Percentiles rank a stretch among this genome's conserved stretches.
Evolutionary conservation across 805 yeast genomes (phyloP).

Genomic region (Kuraishia piskuri): DNA sequence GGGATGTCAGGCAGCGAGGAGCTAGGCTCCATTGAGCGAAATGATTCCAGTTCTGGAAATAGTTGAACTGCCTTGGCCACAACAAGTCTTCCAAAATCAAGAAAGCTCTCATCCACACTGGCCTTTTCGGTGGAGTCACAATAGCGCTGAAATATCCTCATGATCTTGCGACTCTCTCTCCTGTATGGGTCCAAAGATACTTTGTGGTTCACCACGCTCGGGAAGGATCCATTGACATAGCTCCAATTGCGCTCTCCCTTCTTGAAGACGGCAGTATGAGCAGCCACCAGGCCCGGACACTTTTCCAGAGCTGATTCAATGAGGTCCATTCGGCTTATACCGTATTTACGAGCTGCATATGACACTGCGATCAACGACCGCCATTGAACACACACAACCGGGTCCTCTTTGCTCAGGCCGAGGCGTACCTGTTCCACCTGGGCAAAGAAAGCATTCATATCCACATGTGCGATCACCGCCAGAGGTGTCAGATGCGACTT

Average conservation of each 20-base stretch:
- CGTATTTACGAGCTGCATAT: conserved; percentile 81
- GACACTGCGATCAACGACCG: conserved; percentile 79
- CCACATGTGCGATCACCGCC: conserved; percentile 77
- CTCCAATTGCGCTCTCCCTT: conserved; percentile 84
- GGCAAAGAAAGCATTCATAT: conserved; percentile 92
- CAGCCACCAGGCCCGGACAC: conserved; percentile 69
- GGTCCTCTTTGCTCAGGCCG: conserved; percentile 55
- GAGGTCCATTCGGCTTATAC: conserved; percentile 72
- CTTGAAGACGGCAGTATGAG: conserved; percentile 91
- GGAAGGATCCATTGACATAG: conserved; percentile 47
- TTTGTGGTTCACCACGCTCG: conserved; percentile 59
- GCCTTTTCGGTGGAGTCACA: conserved; percentile 83
- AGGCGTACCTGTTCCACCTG: conserved; percentile 83
- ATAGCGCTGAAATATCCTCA: conserved; percentile 49
- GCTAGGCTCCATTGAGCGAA: conserved; percentile 4
- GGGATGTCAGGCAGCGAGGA: conserved; percentile 34
- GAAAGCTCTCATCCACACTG: conserved; percentile 87
- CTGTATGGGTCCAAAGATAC: conserved; percentile 90
- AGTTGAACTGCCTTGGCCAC: conserved; percentile 29
- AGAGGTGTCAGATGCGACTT: conserved; percentile 57
- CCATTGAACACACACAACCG: conserved; percentile 96
- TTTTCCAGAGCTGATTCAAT: conserved; percentile 58
- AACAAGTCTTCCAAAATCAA: conserved; percentile 72
- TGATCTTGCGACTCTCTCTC: conserved; percentile 74
- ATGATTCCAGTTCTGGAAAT: conserved; percentile 36